A percentile compares a stretch with the other conserved stretches of the same genome.
These are phyloP conservation scores for Blattamonas nauphoetae DNA, from an alignment of 78 protist genomes.

Conservation along the genomic window DNA sequence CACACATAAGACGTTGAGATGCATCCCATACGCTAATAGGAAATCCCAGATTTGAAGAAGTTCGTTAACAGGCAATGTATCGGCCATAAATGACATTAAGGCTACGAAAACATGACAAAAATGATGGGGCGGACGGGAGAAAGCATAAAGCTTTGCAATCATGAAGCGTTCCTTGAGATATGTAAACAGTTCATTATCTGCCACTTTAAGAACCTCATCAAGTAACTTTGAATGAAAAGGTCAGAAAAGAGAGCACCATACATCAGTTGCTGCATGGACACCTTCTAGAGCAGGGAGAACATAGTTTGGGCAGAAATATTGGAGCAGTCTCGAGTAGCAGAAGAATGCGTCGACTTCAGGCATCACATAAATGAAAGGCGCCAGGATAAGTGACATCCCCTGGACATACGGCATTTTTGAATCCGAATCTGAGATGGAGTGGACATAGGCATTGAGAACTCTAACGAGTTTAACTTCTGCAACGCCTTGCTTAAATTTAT, in stretches of 20 bases:
- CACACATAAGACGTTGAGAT: constrained; percentile 43
- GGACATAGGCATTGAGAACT: constrained; percentile 34
- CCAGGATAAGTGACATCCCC: constrained; percentile 66
- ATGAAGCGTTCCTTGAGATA: no score
- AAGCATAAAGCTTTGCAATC: constrained; percentile 18
- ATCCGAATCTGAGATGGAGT: not conserved
- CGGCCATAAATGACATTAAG: constrained; percentile 17
- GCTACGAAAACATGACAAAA: not conserved
- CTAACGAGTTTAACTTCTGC: constrained; percentile 14
- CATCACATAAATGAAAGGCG: constrained; percentile 61
- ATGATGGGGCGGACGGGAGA: constrained; percentile 15
- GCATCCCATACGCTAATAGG: constrained; percentile 56
- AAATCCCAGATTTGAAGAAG: constrained; percentile 61
- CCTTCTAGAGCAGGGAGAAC: constrained; percentile 39
- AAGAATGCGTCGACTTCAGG: constrained; percentile 63
- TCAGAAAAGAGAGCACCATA: not conserved
- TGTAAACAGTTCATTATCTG: no score
- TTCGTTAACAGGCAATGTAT: constrained; percentile 53
- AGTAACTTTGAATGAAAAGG: no score
- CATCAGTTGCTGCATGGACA: constrained; percentile 42
- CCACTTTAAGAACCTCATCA: no score
- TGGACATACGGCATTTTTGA: constrained; percentile 42
- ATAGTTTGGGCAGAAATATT: constrained; percentile 33
- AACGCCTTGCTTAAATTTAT: not conserved
- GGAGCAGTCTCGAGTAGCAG: constrained; percentile 23